phyloP scores from a whole-genome alignment of 495 filamentous ascomycete species.

The Pyrenula massariospora region DNA sequence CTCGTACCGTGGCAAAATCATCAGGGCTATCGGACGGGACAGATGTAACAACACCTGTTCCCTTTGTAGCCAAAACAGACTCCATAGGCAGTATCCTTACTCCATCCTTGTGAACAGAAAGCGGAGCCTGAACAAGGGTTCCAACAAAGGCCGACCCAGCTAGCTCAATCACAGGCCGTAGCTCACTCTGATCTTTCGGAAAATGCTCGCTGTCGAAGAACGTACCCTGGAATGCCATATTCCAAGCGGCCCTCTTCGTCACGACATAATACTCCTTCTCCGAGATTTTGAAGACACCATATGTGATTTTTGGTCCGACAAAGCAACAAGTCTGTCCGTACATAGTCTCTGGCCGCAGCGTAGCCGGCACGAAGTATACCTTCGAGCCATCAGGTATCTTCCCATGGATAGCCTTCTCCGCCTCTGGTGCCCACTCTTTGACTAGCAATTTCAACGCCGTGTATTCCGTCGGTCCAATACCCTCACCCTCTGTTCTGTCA shows the following conservation, averaged over 20 bases:
- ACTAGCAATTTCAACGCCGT: slow-evolving; percentile 83
- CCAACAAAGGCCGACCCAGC: slow-evolving; percentile 73
- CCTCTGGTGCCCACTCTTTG: slow-evolving; percentile 70
- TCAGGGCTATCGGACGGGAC: slow-evolving; percentile 94
- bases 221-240: slow-evolving; percentile 90
- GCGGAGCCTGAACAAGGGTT: slow-evolving; percentile 73
- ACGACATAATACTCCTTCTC: slow-evolving; percentile 79
- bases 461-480: slow-evolving; percentile 83
- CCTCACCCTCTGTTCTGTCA: slow-evolving; percentile 85
- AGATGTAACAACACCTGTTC: slow-evolving; percentile 90
- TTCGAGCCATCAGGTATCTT: slow-evolving; percentile 73
- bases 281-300: slow-evolving; percentile 76
- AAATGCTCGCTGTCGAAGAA: slow-evolving; percentile 66
- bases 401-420: slow-evolving; percentile 54
- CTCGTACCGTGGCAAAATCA: slow-evolving; percentile 79
- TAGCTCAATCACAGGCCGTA: slow-evolving; percentile 48
- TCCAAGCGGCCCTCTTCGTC: slow-evolving; percentile 77
- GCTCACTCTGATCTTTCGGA: slow-evolving; percentile 45
- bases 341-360: slow-evolving; percentile 93
- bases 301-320: slow-evolving; percentile 81
- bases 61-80: slow-evolving; percentile 78
- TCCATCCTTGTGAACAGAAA: slow-evolving; percentile 74
- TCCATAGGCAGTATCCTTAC: slow-evolving; percentile 94
- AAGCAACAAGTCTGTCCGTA: slow-evolving; percentile 96
- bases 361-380: slow-evolving; percentile 84